These are phyloP conservation scores for Cladosporium colombiae DNA, from an alignment of 2,329 filamentous ascomycete genomes.

Conservation along the genomic window DNA sequence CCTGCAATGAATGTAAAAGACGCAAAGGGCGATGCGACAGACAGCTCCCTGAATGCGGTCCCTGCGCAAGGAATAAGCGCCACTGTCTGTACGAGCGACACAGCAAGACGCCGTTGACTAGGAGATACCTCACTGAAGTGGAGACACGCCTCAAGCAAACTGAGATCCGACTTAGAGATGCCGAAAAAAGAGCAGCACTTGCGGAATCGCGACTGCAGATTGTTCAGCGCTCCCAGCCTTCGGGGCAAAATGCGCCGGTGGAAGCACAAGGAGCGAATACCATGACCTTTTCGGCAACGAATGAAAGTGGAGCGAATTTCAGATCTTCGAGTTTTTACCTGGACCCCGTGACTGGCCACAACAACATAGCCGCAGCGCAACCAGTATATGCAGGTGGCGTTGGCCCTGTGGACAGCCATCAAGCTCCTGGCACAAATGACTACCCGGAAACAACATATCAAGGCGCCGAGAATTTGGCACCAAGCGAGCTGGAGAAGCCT, in stretches of 20 bases:
- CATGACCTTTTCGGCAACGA: not conserved
- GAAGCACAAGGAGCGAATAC: no score
- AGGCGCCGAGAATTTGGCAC: not conserved
- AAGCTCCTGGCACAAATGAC: not conserved
- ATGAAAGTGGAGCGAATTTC: not conserved
- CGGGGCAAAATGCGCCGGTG: not conserved
- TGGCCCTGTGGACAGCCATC: not conserved
- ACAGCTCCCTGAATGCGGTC: slow-evolving; percentile 42
- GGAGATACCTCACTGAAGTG: slow-evolving; percentile 50
- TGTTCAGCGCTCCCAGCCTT: not conserved
- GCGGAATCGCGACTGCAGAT: slow-evolving; percentile 27
- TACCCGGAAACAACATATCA: not conserved
- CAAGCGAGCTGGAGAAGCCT: slow-evolving; percentile 27
- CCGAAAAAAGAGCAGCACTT: slow-evolving; percentile 27
- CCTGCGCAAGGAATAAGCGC: slow-evolving; percentile 47
- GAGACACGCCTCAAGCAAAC: slow-evolving; percentile 43
- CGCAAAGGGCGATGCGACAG: slow-evolving; percentile 32
- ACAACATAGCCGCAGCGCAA: not conserved
- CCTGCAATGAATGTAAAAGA: slow-evolving; percentile 34
- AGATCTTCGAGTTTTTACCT: not conserved
- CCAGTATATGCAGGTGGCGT: not conserved
- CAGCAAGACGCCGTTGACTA: slow-evolving; percentile 50
- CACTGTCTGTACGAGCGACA: slow-evolving; percentile 54
- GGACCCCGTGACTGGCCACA: no score
- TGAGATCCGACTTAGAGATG: slow-evolving; percentile 27